These are phyloP conservation scores for Leccinum pellstonianum DNA, from an alignment of 768 basidiomycete species.

Conservation along the genomic window DNA sequence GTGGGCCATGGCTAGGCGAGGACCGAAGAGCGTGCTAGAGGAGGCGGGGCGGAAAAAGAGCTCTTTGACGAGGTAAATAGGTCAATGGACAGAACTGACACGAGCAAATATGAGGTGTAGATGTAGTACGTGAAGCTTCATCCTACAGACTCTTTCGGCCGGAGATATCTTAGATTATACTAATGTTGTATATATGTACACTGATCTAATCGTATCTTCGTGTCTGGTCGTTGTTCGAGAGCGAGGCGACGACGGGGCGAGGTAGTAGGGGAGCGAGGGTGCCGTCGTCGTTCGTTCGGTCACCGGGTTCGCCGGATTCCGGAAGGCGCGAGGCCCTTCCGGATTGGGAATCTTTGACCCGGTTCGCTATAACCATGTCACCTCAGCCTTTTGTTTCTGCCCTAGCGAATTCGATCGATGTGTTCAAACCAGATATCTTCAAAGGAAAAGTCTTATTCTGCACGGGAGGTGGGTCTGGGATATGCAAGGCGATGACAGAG, in stretches of 20 bases:
- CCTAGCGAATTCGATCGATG: constrained; percentile 49
- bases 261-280: too few relatives aligned
- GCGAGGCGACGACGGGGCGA: too few relatives aligned
- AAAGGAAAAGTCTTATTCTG: constrained; percentile 88
- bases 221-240: neutral
- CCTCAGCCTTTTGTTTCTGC: constrained; percentile 43
- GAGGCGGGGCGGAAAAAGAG: constrained; percentile 39
- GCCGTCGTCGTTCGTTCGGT: too few relatives aligned
- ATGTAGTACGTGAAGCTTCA: neutral
- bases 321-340: too few relatives aligned
- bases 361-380: constrained; percentile 32
- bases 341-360: too few relatives aligned
- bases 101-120: constrained; percentile 4
- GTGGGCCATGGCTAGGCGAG: constrained; percentile 76
- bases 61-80: constrained; percentile 12
- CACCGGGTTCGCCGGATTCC: too few relatives aligned
- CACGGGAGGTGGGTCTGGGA: constrained; percentile 91
- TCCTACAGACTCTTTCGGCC: constrained; percentile 4
- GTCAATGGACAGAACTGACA: neutral
- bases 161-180: constrained; percentile 20
- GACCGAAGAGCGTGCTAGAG: constrained; percentile 66
- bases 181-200: constrained; percentile 23
- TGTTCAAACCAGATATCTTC: constrained; percentile 83
- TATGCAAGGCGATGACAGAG: constrained; percentile 87
- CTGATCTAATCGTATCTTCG: constrained; percentile 17